phyloP scores from a whole-genome alignment of 208 protist species.

The Trypanosoma mega region DNA sequence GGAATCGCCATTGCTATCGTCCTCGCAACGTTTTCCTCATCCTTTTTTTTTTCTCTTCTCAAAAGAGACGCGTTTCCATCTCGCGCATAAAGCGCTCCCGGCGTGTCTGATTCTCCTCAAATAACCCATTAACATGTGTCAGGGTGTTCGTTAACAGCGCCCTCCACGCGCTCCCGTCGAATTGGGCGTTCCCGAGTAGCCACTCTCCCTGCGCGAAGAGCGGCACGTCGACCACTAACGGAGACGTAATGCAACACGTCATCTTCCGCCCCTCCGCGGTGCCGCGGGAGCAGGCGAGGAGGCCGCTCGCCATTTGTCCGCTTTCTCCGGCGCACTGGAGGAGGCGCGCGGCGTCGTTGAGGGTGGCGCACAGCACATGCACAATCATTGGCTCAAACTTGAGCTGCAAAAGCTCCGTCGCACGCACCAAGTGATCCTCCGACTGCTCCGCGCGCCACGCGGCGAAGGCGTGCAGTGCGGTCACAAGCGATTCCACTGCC shows the following conservation, averaged over 20 bases:
- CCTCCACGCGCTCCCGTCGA: constrained; percentile 29
- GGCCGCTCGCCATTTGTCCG: constrained; percentile 75
- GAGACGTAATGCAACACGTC: constrained; percentile 78
- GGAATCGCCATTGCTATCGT: not conserved
- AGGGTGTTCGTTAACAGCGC: constrained; percentile 34
- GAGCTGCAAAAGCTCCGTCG: constrained; percentile 70
- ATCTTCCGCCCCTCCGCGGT: constrained; percentile 55
- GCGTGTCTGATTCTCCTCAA: constrained; percentile 54
- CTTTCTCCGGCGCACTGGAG: constrained; percentile 71
- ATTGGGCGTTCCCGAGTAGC: constrained; percentile 31
- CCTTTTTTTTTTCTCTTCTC: not conserved
- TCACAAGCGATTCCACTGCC: constrained; percentile 28
- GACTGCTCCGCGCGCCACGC: constrained; percentile 37
- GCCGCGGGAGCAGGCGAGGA: constrained; percentile 65
- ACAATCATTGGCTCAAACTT: constrained; percentile 90
- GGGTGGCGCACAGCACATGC: constrained; percentile 61
- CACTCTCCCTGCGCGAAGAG: constrained; percentile 48
- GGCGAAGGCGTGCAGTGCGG: constrained; percentile 41
- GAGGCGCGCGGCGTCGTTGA: constrained; percentile 53
- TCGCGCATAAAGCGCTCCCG: constrained; percentile 40
- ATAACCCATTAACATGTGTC: constrained; percentile 56
- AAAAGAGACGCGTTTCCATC: constrained; percentile 22
- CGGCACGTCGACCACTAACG: constrained; percentile 60
- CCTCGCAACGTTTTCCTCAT: not conserved
- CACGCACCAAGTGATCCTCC: constrained; percentile 14